Evolutionary conservation across 768 basidiomycete genomes (phyloP).

Genomic region (Auricularia cornea): DNA sequence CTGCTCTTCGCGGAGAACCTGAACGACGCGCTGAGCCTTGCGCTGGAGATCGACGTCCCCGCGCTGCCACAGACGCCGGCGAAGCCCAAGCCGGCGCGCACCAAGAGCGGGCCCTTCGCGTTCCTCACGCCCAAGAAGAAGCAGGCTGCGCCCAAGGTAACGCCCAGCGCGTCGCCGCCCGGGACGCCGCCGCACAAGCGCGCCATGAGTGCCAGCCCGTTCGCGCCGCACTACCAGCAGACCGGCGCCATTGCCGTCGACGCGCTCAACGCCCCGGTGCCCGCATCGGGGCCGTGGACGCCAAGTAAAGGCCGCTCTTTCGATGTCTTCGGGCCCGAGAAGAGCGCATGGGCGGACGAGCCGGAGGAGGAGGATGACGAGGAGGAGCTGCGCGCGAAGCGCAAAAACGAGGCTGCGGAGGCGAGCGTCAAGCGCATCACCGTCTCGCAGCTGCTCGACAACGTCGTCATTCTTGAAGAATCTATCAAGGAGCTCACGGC

Average conservation of each 20-base stretch:
- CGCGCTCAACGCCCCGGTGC: constrained; percentile 54
- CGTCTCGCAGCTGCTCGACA: constrained; percentile 80
- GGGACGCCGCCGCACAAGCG: constrained; percentile 39
- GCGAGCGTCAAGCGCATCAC: constrained; percentile 39
- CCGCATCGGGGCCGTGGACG: constrained; percentile 57
- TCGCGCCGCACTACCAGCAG: constrained; percentile 74
- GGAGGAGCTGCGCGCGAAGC: constrained; percentile 17
- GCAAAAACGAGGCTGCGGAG: constrained; percentile 18
- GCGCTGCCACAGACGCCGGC: neutral
- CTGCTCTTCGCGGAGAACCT: constrained; percentile 88
- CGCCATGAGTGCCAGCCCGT: constrained; percentile 60
- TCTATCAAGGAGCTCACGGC: constrained; percentile 88
- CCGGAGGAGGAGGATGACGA: constrained; percentile 15
- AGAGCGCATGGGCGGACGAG: constrained; percentile 11
- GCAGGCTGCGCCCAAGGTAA: constrained; percentile 22
- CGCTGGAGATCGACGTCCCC: constrained; percentile 44
- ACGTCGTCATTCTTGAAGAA: constrained; percentile 91
- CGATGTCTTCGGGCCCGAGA: constrained; percentile 55
- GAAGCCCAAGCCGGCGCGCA: neutral
- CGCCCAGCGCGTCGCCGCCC: constrained; percentile 30
- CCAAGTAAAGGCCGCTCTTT: constrained; percentile 44
- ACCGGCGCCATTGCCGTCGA: constrained; percentile 66
- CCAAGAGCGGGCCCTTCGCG: constrained; percentile 47
- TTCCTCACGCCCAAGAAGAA: constrained; percentile 74
- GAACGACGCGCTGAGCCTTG: constrained; percentile 75